Evolutionary conservation across 257 asterid genomes (phyloP).

Genomic region (Hygrophila difformis): DNA sequence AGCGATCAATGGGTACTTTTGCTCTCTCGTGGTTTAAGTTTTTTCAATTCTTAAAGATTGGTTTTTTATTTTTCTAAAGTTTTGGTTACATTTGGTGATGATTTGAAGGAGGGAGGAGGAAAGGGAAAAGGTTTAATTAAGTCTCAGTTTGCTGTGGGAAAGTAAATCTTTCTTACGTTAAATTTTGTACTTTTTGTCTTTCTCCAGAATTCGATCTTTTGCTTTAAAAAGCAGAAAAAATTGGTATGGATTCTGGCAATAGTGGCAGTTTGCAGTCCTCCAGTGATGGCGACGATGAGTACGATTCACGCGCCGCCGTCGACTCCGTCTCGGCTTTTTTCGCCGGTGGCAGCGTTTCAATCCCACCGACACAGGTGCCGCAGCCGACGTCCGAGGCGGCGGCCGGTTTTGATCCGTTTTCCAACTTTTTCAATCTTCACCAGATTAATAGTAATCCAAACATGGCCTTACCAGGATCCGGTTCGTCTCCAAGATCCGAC

Average conservation of each 20-base stretch:
- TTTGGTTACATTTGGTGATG: too few species aligned
- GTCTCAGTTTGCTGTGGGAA: too few species aligned
- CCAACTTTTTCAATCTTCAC: slow-evolving; percentile 30
- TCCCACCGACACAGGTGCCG: too few species aligned
- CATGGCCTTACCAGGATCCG: too few species aligned
- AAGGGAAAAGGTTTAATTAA: too few species aligned
- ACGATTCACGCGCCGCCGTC: slow-evolving; percentile 60
- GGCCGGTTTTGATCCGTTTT: slow-evolving; percentile 39
- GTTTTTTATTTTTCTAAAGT: too few species aligned
- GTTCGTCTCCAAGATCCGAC: slow-evolving; percentile 26
- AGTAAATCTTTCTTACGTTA: slow-evolving; percentile 24
- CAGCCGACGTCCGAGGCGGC: slow-evolving; percentile 20
- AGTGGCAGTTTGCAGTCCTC: slow-evolving; percentile 79
- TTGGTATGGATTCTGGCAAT: slow-evolving; percentile 79
- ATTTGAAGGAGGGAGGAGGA: too few species aligned
- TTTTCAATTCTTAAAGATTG: too few species aligned
- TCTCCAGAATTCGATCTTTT: slow-evolving; percentile 18
- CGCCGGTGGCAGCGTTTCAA: slow-evolving; percentile 18
- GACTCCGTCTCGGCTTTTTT: slow-evolving; percentile 24
- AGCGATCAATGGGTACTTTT: too few species aligned
- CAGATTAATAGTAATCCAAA: too few species aligned
- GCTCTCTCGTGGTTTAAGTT: too few species aligned
- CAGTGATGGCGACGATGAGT: slow-evolving; percentile 69
- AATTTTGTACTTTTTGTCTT: slow-evolving; percentile 4
- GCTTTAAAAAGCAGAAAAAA: background rate